A percentile compares a stretch with the other conserved stretches of the same genome.
phyloP scores from a whole-genome alignment of 163 green algal species.

The Chlamydomonas reinhardtii region DNA sequence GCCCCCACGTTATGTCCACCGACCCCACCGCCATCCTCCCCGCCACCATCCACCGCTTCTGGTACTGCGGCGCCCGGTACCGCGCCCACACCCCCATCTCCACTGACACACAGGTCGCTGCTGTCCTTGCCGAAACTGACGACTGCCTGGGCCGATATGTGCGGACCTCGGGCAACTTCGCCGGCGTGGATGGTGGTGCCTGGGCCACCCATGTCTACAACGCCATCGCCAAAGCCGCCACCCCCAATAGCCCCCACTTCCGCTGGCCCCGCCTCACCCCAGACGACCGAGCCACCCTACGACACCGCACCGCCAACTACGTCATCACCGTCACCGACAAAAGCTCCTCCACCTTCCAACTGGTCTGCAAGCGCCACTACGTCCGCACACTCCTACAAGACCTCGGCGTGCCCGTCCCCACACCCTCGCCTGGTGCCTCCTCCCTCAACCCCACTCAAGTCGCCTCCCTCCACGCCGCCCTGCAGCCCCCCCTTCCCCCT shows the following conservation, averaged over 20 bases:
- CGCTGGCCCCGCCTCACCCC: not conserved
- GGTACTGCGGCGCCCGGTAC: not conserved
- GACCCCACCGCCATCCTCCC: not conserved
- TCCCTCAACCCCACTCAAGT: too few species aligned
- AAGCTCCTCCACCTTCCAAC: not conserved
- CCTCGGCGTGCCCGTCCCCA: not conserved
- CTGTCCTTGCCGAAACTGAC: too few species aligned
- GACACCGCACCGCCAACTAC: not conserved
- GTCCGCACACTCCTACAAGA: not conserved
- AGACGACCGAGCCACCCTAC: not conserved
- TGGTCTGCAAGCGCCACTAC: not conserved
- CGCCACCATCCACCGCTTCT: not conserved
- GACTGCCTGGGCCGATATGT: too few species aligned
- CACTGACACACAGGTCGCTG: not conserved
- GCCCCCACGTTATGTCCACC: not conserved
- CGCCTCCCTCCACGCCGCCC: too few species aligned
- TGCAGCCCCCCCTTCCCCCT: too few species aligned
- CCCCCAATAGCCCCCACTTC: not conserved
- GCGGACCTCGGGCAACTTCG: too few species aligned
- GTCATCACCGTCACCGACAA: not conserved
- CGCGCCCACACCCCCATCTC: too few species aligned
- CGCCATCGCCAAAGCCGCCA: too few species aligned
- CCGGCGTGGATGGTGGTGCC: too few species aligned
- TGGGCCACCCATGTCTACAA: too few species aligned
- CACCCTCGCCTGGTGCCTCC: too few species aligned